Conservation (phyloP, 1,139 yeast species). For the Pneumocystis wakefieldiae region DNA sequence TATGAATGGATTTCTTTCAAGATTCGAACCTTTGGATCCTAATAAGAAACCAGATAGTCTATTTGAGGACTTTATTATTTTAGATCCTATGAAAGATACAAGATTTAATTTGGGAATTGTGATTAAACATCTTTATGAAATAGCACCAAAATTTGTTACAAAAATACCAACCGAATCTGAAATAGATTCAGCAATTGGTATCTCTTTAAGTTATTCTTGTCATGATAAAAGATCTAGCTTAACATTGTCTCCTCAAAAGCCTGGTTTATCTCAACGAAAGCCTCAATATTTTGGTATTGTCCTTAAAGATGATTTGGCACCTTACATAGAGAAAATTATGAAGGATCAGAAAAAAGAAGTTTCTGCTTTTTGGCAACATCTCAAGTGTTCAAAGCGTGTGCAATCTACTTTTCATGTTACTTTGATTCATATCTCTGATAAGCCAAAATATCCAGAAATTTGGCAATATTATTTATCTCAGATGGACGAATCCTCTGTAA, state of each 20-base stretch:
- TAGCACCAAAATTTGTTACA: slow-evolving; percentile 37
- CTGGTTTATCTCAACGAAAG: not conserved
- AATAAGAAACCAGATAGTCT: slow-evolving; percentile 42
- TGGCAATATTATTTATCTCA: slow-evolving; percentile 21
- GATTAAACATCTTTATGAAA: slow-evolving; percentile 26
- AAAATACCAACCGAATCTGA: slow-evolving; percentile 31
- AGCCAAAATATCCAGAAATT: slow-evolving; percentile 14
- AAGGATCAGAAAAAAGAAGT: slow-evolving; percentile 11
- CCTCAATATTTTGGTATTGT: slow-evolving; percentile 27
- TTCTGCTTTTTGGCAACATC: slow-evolving; percentile 17
- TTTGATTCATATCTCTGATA: slow-evolving; percentile 37
- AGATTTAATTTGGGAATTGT: slow-evolving; percentile 37
- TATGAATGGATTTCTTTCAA: slow-evolving; percentile 54
- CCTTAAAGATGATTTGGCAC: slow-evolving; percentile 5
- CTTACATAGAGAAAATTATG: slow-evolving; percentile 4
- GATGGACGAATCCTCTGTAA: slow-evolving; percentile 14
- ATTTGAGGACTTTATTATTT: slow-evolving; percentile 51
- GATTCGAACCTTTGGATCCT: slow-evolving; percentile 41
- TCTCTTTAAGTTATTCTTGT: slow-evolving; percentile 28
- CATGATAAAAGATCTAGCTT: slow-evolving; percentile 12
- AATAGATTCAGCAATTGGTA: slow-evolving; percentile 31
- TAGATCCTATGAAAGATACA: slow-evolving; percentile 41
- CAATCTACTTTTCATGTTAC: slow-evolving; percentile 66
- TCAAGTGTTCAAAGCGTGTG: slow-evolving; percentile 30
- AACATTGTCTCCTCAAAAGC: not conserved